These are phyloP conservation scores for Colletotrichum sp. DNA, from an alignment of 2,329 filamentous ascomycete species.

Conservation along the genomic window DNA sequence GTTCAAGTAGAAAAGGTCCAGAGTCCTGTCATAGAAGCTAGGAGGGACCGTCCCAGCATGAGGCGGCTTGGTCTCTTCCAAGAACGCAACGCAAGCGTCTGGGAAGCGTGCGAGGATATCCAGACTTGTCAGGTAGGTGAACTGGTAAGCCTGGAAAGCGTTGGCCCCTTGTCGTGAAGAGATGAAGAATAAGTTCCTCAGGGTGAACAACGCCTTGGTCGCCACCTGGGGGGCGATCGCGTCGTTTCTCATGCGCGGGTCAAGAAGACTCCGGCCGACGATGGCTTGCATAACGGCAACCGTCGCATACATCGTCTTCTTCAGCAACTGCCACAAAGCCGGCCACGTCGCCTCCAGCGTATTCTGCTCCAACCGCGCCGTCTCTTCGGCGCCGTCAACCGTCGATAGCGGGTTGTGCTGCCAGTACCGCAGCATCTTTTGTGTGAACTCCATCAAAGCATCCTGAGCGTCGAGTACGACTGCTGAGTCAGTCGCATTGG, in stretches of 20 bases:
- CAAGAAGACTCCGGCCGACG: constrained; percentile 66
- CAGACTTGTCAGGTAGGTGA: constrained; percentile 81
- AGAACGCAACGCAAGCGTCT: constrained; percentile 67
- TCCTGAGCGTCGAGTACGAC: constrained; percentile 60
- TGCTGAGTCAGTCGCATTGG: constrained; percentile 52
- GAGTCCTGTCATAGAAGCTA: constrained; percentile 68
- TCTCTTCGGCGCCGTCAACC: constrained; percentile 73
- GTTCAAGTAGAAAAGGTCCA: constrained; percentile 91
- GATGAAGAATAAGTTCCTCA: constrained; percentile 83
- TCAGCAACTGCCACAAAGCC: constrained; percentile 75
- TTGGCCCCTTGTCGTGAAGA: constrained; percentile 75
- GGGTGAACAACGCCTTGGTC: constrained; percentile 71
- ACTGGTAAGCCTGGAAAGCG: constrained; percentile 83
- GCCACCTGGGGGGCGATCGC: constrained; percentile 67
- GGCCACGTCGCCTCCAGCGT: constrained; percentile 72
- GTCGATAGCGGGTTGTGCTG: constrained; percentile 74
- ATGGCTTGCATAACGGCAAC: constrained; percentile 78
- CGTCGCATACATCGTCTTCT: constrained; percentile 76
- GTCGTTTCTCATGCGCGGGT: constrained; percentile 50
- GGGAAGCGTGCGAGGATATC: constrained; percentile 81
- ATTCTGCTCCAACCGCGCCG: constrained; percentile 65
- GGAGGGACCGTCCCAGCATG: constrained; percentile 59
- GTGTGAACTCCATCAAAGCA: constrained; percentile 69
- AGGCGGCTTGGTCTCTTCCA: constrained; percentile 62
- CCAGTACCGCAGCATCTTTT: constrained; percentile 74